Evolutionary conservation across 805 yeast species (phyloP), one percentile per base, ranked within the genome.

Genomic region (Komagataella ulmi): DNA sequence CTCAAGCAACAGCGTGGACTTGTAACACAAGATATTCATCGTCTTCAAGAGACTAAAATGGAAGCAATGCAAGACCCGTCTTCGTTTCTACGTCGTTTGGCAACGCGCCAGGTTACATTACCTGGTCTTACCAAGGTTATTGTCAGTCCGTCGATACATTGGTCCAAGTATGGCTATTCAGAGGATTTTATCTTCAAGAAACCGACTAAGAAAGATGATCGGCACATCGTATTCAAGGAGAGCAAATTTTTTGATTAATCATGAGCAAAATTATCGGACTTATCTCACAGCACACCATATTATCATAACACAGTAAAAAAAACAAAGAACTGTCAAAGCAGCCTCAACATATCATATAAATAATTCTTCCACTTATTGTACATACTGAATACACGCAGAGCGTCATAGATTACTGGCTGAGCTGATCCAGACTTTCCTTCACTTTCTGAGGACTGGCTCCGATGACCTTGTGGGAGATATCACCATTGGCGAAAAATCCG

Each of bases 401-500:
- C 40, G 40, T 30, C 40, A 30, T 8, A 10, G 14, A 30, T 30
- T 30, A 30, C 40, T 30, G 40, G 40, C 40, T 30, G 14, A 30
- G 40, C 40, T 30, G 40, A 30, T 30, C 40, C 40, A 30, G n/a
- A 36, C 61, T 62, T 44, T 61, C 57, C 52, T 69, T 58, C 50
- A 69, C 60, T 7, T 65, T 69, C 24, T 53, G 54, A 21, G 77
- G 73, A 59, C 78, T 73, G 17, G 90, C 91, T 45, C 93, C 93
- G 21, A 84, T 76, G 40, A 84, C 68, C 49, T 75, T 77, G 17
- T 75, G 80, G 3, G 79, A 63, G 48, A 76, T 67, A 51, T 76
- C 74, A 21, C 88, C 88, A 49, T 79, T 71, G 61, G 81, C 79
- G 65, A 79, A 77, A 36, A 81, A 65, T 19, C 83, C 59, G 54